Percentiles rank a stretch among this genome's conserved stretches.
These are phyloP conservation scores for Fraxinus sp. DNA, from an alignment of 305 asterid species.

Conservation along the genomic window DNA sequence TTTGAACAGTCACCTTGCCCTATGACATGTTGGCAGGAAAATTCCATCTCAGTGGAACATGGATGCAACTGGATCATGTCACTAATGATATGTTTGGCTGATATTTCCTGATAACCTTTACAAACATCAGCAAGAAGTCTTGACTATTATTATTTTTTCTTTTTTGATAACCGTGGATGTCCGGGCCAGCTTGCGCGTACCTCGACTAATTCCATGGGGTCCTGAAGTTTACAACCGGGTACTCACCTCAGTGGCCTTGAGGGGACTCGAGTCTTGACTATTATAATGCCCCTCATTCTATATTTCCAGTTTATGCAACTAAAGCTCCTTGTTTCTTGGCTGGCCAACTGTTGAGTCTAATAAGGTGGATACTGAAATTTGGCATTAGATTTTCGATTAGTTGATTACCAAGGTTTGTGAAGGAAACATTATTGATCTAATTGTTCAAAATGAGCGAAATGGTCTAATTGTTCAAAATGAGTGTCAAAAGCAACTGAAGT, in stretches of 20 bases:
- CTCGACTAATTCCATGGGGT: too few relatives aligned
- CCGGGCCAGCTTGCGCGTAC: too few relatives aligned
- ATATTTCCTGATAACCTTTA: neutral
- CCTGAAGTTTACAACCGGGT: too few relatives aligned
- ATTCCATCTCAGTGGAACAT: neutral
- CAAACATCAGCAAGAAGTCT: neutral
- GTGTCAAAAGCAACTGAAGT: neutral
- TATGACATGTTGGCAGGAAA: neutral
- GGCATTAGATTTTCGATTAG: neutral
- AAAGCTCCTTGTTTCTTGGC: neutral
- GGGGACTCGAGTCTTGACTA: neutral
- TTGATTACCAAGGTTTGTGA: neutral
- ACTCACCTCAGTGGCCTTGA: too few relatives aligned
- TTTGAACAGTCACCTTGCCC: neutral
- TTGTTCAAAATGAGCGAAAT: neutral
- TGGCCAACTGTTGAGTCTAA: neutral
- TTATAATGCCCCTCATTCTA: neutral
- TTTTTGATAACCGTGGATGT: too few relatives aligned
- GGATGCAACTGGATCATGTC: conserved; percentile 7
- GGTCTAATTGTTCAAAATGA: neutral
- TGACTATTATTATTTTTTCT: too few relatives aligned
- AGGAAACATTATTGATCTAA: neutral
- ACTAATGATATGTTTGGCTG: neutral
- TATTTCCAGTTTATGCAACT: neutral
- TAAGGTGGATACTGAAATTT: neutral